Base-by-base conservation (phyloP, 1,284 basidiomycete species). In the Trametes sp. region DNA sequence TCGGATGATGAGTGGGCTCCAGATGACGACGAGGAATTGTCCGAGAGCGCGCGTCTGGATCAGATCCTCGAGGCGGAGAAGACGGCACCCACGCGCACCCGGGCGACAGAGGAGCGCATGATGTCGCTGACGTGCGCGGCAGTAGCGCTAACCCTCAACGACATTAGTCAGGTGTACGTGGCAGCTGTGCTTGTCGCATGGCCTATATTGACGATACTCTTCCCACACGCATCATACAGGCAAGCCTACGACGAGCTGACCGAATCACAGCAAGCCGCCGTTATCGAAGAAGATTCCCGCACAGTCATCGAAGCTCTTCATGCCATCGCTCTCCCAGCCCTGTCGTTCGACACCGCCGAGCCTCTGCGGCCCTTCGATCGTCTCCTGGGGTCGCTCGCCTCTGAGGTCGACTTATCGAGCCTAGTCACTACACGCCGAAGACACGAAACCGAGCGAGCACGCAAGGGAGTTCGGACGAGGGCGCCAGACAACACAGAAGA, bases 61-160 rank as follows among this genome's bases (percentile, higher is more conserved):
- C 23, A 44, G 23, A 21, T 54, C 14, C 44, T 59, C 46, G 29
- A 54, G 10, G 36, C 19, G 2, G 28, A 60, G 31, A 21, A 54
- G n/a, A 28, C 11, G 13, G 24, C 42, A n/a, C 24, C n/a, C 2
- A 19, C 2, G 2, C 59, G 45, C 14, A 36, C 14, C 4, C 9
- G 31, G 14, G 13, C 21, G 2, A 23, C 26, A 4, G 55, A 61
- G 16, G 50, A 64, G 4, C 31, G 29, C 4, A 49, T 64, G 38
- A 23, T 57, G 5, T 50, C 45, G 10, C 35, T 64, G n/a, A 48
- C 31, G 2, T 64, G 62, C 29, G 62, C 62, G 0, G 62, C 62
- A 23, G 58, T 57, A 0, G 49, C 62, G 16, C 35, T 57, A 0
- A 14, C 54, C 3, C 29, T 64, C n/a, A 36, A 64, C 23, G 54